A percentile compares a stretch with the other conserved stretches of the same genome.
Evolutionary conservation across 805 yeast genomes (phyloP).

Genomic region (Suhomyces sp.): DNA sequence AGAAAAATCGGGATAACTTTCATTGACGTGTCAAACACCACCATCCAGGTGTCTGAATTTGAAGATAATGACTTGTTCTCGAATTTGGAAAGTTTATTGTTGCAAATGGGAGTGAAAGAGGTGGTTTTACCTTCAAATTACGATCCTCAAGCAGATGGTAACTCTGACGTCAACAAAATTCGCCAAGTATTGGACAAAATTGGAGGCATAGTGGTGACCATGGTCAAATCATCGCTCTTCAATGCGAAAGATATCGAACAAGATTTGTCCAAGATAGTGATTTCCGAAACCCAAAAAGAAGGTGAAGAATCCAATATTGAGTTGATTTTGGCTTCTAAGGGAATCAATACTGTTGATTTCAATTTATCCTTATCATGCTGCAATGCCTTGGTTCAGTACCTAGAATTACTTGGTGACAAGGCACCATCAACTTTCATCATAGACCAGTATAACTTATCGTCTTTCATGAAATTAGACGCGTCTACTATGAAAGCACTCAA

Average conservation of each 20-base stretch:
- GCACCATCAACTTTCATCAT: conserved; percentile 57
- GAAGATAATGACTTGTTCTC: conserved; percentile 85
- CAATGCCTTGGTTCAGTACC: conserved; percentile 66
- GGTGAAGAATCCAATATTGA: conserved; percentile 33
- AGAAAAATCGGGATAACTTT: conserved; percentile 74
- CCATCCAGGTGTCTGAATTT: conserved; percentile 74
- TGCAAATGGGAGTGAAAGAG: conserved; percentile 89
- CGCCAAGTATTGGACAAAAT: conserved; percentile 67
- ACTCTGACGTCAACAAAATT: conserved; percentile 63
- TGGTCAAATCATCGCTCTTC: conserved; percentile 57
- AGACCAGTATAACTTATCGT: conserved; percentile 66
- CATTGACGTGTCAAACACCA: conserved; percentile 66
- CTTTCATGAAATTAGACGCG: conserved; percentile 86
- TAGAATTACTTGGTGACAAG: conserved; percentile 58
- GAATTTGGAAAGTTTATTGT: conserved; percentile 78
- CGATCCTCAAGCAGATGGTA: conserved; percentile 37
- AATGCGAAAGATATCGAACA: conserved; percentile 68
- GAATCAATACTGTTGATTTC: conserved; percentile 44
- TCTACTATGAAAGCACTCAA: conserved; percentile 88
- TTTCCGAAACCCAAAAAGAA: conserved; percentile 21
- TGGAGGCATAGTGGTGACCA: conserved; percentile 72
- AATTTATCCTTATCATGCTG: conserved; percentile 59
- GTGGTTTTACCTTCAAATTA: conserved; percentile 57
- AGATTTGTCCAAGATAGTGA: conserved; percentile 72
- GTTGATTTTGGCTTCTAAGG: conserved; percentile 54